Conservation (phyloP, 352 stramenopile species). For the Hyaloperonospora arabidopsidis region DNA sequence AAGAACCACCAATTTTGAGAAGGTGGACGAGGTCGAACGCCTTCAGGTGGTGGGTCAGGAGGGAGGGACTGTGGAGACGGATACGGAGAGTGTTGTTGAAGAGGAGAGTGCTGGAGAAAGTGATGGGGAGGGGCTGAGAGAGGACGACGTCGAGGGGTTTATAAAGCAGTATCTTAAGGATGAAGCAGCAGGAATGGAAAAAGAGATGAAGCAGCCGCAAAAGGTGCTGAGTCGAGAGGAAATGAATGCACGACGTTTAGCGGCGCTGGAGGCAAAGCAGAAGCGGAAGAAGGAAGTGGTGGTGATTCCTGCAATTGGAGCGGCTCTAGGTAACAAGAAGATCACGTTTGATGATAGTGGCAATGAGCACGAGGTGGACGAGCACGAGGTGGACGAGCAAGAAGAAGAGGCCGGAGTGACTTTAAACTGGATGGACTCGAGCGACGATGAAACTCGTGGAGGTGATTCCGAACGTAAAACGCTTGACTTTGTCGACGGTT, state of each 20-base stretch:
- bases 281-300: constrained; percentile 28
- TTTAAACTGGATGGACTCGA: constrained; percentile 50
- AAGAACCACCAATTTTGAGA: constrained; percentile 17
- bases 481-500: constrained; percentile 41
- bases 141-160: constrained; percentile 35
- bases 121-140: constrained; percentile 12
- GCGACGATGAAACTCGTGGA: constrained; percentile 36
- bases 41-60: neutral
- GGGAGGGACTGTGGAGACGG: constrained; percentile 8
- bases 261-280: constrained; percentile 44
- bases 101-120: constrained; percentile 7
- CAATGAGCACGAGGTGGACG: constrained; percentile 44
- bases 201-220: neutral
- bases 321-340: constrained; percentile 42
- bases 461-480: constrained; percentile 11
- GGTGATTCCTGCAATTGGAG: constrained; percentile 24
- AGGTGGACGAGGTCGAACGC: constrained; percentile 13
- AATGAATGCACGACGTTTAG: constrained; percentile 31
- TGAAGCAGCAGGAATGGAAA: neutral
- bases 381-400: constrained; percentile 24
- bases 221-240: constrained; percentile 23
- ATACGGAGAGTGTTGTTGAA: constrained; percentile 4
- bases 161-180: constrained; percentile 25
- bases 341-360: constrained; percentile 72
- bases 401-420: constrained; percentile 14